phyloP scores from a whole-genome alignment of 148 eudicot species.

The Diospyros kaki region DNA sequence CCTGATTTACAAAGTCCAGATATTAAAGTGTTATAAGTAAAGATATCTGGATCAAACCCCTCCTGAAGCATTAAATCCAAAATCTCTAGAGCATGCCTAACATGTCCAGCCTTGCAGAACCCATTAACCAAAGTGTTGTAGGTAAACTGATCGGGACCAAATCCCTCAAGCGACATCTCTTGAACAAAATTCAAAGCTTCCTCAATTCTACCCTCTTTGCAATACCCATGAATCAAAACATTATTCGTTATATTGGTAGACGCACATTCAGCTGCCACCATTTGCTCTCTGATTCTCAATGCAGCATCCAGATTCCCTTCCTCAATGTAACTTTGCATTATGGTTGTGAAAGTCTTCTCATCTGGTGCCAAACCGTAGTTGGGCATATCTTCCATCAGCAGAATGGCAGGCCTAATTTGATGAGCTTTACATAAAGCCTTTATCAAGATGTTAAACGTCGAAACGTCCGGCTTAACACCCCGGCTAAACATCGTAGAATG shows the following conservation, averaged over 20 bases:
- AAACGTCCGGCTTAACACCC: constrained; percentile 70
- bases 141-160: constrained; percentile 74
- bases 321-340: constrained; percentile 92
- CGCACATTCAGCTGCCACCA: constrained; percentile 56
- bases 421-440: constrained; percentile 91
- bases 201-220: constrained; percentile 67
- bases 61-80: constrained; percentile 83
- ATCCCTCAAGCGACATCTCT: constrained; percentile 59
- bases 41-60: constrained; percentile 83
- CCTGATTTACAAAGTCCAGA: constrained; percentile 76
- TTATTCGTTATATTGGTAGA: constrained; percentile 63
- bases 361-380: constrained; percentile 67
- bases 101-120: constrained; percentile 67
- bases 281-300: constrained; percentile 64
- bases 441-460: constrained; percentile 81
- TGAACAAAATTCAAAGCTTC: constrained; percentile 75
- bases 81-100: constrained; percentile 71
- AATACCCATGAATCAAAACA: constrained; percentile 77
- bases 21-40: constrained; percentile 69
- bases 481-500: constrained; percentile 60
- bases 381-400: constrained; percentile 97
- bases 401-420: constrained; percentile 90
- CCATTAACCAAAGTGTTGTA: constrained; percentile 80
- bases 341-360: constrained; percentile 80
- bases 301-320: constrained; percentile 83